A percentile compares a stretch with the other conserved stretches of the same genome.
phyloP scores from a whole-genome alignment of 1,139 yeast genomes.

The Candida tropicalis region DNA sequence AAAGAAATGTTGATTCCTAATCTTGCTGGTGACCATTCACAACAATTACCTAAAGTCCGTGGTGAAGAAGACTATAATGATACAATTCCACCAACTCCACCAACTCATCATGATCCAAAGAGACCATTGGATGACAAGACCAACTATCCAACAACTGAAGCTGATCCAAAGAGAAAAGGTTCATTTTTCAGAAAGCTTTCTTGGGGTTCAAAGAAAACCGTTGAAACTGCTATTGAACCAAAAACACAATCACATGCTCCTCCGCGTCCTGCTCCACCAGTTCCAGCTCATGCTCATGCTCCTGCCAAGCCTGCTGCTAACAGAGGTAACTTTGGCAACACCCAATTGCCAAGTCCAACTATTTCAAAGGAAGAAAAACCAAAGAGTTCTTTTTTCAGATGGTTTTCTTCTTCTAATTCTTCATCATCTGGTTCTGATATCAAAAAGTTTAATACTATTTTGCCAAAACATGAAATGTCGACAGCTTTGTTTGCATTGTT shows the following conservation, averaged over 20 bases:
- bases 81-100: slow-evolving; percentile 24
- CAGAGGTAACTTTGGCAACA: not conserved
- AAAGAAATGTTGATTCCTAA: slow-evolving; percentile 43
- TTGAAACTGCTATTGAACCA: slow-evolving; percentile 17
- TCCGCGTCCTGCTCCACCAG: slow-evolving; percentile 1
- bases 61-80: slow-evolving; percentile 18
- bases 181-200: slow-evolving; percentile 69
- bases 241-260: slow-evolving; percentile 9
- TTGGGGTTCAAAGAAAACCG: slow-evolving; percentile 49
- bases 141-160: slow-evolving; percentile 23
- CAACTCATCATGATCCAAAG: slow-evolving; percentile 20
- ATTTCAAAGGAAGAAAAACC: slow-evolving; percentile 36
- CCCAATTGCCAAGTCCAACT: slow-evolving; percentile 44
- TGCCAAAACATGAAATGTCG: slow-evolving; percentile 59
- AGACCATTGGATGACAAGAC: slow-evolving; percentile 39
- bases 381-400: slow-evolving; percentile 39
- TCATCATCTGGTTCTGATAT: slow-evolving; percentile 32
- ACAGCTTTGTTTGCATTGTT: slow-evolving; percentile 66
- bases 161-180: slow-evolving; percentile 35
- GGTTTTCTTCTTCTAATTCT: slow-evolving; percentile 39
- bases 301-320: not conserved
- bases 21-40: slow-evolving; percentile 17
- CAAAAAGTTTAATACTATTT: slow-evolving; percentile 43
- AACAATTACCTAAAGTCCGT: slow-evolving; percentile 33
- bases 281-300: no score